Percentiles rank a stretch among this genome's conserved stretches.
Conservation (phyloP, 495 filamentous ascomycete species). For the Lentithecium fluviatile region DNA sequence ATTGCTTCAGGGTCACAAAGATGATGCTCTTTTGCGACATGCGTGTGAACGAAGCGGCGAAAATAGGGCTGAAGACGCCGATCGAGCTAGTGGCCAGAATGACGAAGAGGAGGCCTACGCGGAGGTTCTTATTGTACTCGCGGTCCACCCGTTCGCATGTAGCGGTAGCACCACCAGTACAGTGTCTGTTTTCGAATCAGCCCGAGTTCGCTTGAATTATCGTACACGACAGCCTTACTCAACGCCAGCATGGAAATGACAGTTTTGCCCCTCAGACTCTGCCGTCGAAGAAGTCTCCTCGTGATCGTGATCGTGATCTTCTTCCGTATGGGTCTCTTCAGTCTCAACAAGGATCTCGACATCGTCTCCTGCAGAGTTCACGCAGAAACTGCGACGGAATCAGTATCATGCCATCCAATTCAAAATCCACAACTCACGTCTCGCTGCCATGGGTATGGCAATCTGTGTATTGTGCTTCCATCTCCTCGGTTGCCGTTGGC, state of each 20-base stretch:
- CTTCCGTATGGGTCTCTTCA: conserved; percentile 4
- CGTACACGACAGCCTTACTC: conserved; percentile 51
- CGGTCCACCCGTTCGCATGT: conserved; percentile 50
- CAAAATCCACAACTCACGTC: conserved; percentile 43
- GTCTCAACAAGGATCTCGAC: conserved; percentile 39
- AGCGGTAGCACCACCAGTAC: conserved; percentile 45
- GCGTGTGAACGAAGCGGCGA: conserved; percentile 38
- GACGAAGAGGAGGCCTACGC: conserved; percentile 62
- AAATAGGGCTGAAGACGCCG: conserved; percentile 50
- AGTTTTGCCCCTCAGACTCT: conserved; percentile 40
- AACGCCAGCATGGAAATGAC: conserved; percentile 67
- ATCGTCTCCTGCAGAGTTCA: conserved; percentile 51
- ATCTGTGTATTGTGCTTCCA: conserved; percentile 51
- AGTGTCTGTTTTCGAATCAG: conserved; percentile 46
- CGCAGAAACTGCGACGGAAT: conserved; percentile 46
- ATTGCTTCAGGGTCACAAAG: conserved; percentile 62
- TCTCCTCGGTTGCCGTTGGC: conserved; percentile 47
- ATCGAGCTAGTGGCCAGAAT: conserved; percentile 54
- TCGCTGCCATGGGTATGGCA: conserved; percentile 53
- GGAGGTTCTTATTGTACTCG: conserved; percentile 59
- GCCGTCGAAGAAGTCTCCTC: conserved; percentile 33
- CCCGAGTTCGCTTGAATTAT: not conserved
- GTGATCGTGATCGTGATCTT: conserved; percentile 34
- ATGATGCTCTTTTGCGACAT: conserved; percentile 41
- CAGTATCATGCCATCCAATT: not conserved